phyloP scores from a whole-genome alignment of 1,139 yeast genomes.

The Sugiyamaella novakii region DNA sequence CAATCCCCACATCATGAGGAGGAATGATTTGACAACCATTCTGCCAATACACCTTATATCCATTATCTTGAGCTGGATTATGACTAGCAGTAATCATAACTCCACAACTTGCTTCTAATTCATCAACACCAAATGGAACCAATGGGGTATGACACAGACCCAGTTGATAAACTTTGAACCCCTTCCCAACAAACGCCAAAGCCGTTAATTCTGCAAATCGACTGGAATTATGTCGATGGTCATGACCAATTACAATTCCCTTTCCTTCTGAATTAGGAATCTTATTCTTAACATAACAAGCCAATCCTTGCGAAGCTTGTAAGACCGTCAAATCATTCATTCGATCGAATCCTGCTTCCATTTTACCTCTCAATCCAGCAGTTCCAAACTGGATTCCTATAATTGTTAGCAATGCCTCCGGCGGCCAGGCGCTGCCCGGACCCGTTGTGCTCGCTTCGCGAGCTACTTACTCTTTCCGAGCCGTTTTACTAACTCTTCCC shows the following conservation, averaged over 20 bases:
- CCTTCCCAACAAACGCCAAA: slow-evolving; percentile 66
- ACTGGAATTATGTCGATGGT: slow-evolving; percentile 80
- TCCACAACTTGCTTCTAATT: slow-evolving; percentile 68
- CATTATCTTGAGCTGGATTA: slow-evolving; percentile 91
- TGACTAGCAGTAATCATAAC: slow-evolving; percentile 97
- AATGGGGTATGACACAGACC: slow-evolving; percentile 82
- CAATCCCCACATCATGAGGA: slow-evolving; percentile 80
- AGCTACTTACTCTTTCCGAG: slow-evolving; percentile 42
- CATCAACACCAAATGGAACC: slow-evolving; percentile 84
- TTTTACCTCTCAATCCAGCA: slow-evolving; percentile 82
- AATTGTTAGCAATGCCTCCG: no score
- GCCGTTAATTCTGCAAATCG: slow-evolving; percentile 81
- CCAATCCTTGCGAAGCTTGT: slow-evolving; percentile 92
- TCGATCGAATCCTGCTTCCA: slow-evolving; percentile 88
- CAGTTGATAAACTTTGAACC: slow-evolving; percentile 68
- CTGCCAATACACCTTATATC: slow-evolving; percentile 89
- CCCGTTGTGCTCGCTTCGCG: no score
- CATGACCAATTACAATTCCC: slow-evolving; percentile 82
- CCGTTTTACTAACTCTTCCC: slow-evolving; percentile 53
- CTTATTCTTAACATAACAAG: slow-evolving; percentile 55
- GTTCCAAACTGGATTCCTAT: slow-evolving; percentile 82
- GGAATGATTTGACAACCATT: slow-evolving; percentile 97
- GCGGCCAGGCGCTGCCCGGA: no score
- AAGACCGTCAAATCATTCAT: slow-evolving; percentile 89
- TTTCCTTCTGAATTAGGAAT: slow-evolving; percentile 41